Conservation (phyloP, 2,329 filamentous ascomycete species). For the Hysterium pulicare region DNA sequence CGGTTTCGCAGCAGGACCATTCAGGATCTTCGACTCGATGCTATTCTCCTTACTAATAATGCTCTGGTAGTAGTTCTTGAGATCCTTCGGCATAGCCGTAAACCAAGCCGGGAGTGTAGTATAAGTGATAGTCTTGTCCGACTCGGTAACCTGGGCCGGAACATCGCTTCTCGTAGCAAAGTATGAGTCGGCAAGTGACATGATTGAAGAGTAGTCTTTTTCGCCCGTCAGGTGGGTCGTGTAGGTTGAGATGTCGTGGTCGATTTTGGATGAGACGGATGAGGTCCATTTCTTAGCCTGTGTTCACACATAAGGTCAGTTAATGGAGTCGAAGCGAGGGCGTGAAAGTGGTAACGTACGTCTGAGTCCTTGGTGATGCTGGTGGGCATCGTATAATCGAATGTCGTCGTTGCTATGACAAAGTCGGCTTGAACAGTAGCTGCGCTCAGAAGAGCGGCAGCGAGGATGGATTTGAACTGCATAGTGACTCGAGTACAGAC, state of each 20-base stretch:
- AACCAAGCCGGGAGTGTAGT: constrained; percentile 3
- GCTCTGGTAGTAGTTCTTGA: constrained; percentile 1
- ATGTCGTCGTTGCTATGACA: not conserved
- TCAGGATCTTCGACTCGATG: not conserved
- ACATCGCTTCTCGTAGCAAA: not conserved
- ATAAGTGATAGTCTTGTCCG: not conserved
- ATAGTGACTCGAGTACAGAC: too few relatives aligned
- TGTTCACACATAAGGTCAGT: not conserved
- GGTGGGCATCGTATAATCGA: not conserved
- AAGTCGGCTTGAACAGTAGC: not conserved
- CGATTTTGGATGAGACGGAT: not conserved
- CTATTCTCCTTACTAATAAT: not conserved
- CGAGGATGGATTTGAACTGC: not conserved
- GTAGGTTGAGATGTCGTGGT: not conserved
- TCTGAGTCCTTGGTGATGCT: not conserved
- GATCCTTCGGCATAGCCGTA: not conserved
- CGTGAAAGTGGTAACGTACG: not conserved
- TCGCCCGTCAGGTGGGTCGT: not conserved
- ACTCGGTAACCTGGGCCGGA: not conserved
- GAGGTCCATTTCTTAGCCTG: not conserved
- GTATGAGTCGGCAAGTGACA: too few relatives aligned
- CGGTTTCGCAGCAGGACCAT: constrained; percentile 1
- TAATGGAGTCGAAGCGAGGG: not conserved
- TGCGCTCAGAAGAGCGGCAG: not conserved
- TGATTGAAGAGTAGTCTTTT: not conserved